A percentile compares a stretch with the other conserved stretches of the same genome.
phyloP scores from a whole-genome alignment of 345 rosid genomes.

The Bruguiera sexangula region DNA sequence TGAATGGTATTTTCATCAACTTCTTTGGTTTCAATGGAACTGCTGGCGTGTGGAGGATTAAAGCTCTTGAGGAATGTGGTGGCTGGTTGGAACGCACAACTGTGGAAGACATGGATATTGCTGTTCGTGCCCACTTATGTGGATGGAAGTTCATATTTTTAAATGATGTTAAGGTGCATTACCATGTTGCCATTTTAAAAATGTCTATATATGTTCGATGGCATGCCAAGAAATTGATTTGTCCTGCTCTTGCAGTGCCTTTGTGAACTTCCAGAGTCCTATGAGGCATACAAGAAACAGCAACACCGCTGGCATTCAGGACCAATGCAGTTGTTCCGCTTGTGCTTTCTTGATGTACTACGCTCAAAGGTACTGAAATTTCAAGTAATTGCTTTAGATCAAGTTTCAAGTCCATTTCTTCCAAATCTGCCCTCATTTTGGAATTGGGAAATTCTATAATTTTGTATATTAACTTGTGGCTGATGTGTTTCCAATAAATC shows the following conservation, averaged over 20 bases:
- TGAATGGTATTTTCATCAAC: conserved; percentile 75
- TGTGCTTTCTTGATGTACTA: conserved; percentile 70
- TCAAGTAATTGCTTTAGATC: neutral
- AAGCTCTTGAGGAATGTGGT: conserved; percentile 85
- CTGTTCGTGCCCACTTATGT: conserved; percentile 88
- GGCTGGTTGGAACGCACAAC: conserved; percentile 97
- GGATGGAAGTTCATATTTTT: conserved; percentile 91
- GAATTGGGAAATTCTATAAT: too few species aligned
- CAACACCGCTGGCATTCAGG: conserved; percentile 99
- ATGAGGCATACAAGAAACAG: conserved; percentile 93
- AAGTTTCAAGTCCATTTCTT: too few species aligned
- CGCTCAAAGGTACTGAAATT: conserved; percentile 59
- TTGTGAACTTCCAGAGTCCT: conserved; percentile 95
- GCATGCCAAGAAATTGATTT: neutral
- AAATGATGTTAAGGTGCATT: conserved; percentile 73
- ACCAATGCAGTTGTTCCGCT: conserved; percentile 86
- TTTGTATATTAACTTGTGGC: too few species aligned
- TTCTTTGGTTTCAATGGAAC: conserved; percentile 94
- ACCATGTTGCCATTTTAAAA: neutral
- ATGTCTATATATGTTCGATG: conserved; percentile 6
- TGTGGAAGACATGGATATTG: conserved; percentile 93
- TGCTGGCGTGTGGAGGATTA: conserved; percentile 92
- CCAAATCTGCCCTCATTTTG: too few species aligned
- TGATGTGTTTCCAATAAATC: too few species aligned
- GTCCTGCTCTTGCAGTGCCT: conserved; percentile 51